These are phyloP conservation scores for Penicillium salamii DNA, from an alignment of 495 filamentous ascomycete species.

Conservation along the genomic window DNA sequence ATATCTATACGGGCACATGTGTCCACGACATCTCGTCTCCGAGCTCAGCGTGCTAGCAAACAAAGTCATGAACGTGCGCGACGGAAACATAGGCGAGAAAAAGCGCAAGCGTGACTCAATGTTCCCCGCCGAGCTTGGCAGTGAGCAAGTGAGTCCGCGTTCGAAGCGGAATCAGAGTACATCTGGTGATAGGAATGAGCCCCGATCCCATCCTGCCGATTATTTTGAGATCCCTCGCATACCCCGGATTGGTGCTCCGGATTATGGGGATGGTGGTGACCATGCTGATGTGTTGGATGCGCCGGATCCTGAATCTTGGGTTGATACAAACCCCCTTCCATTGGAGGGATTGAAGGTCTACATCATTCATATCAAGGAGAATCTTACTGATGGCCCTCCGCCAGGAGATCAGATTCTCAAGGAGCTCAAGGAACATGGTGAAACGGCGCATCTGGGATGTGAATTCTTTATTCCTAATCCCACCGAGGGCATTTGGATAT, in stretches of 20 bases:
- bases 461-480: constrained; percentile 66
- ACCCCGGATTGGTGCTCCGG: constrained; percentile 8
- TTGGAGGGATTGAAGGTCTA: constrained; percentile 59
- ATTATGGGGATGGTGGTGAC: constrained; percentile 7
- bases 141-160: constrained; percentile 23
- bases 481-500: constrained; percentile 48
- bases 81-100: background rate
- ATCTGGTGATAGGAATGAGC: background rate
- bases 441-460: constrained; percentile 65
- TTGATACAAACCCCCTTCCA: constrained; percentile 29
- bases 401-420: constrained; percentile 63
- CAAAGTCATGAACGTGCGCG: constrained; percentile 49
- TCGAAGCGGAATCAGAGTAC: constrained; percentile 20
- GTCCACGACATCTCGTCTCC: constrained; percentile 72
- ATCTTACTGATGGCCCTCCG: constrained; percentile 59
- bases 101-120: constrained; percentile 34
- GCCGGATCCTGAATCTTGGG: constrained; percentile 20
- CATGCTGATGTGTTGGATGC: constrained; percentile 10
- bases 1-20: constrained; percentile 82
- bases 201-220: background rate
- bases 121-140: background rate
- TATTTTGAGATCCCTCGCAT: constrained; percentile 1
- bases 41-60: constrained; percentile 72
- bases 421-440: constrained; percentile 62
- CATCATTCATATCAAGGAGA: constrained; percentile 83